Conservation (phyloP, 148 eudicot genomes). For the Vaccinium vitisidaea region DNA sequence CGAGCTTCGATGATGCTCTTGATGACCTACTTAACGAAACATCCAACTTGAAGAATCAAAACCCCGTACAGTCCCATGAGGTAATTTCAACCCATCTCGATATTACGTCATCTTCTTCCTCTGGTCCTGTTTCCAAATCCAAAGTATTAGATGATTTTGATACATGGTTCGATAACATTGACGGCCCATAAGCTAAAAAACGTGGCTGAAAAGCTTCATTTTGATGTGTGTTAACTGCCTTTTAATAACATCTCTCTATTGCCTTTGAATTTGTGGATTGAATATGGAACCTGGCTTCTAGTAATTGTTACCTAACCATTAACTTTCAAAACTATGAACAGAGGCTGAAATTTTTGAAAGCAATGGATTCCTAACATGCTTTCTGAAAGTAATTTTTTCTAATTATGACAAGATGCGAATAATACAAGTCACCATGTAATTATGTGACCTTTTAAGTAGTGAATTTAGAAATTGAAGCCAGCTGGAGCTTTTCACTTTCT, state of each 20-base stretch:
- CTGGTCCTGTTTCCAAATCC: slow-evolving; percentile 41
- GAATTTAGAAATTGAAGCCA: not conserved
- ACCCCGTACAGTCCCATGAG: slow-evolving; percentile 15
- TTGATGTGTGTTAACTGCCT: not conserved
- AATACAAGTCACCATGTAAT: not conserved
- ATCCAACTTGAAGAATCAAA: slow-evolving; percentile 22
- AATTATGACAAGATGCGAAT: not conserved
- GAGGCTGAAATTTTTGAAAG: not conserved
- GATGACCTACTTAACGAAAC: slow-evolving; percentile 68
- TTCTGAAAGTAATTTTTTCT: not conserved
- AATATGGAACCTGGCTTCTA: not conserved
- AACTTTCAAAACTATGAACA: not conserved
- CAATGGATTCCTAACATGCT: not conserved
- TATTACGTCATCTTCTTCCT: slow-evolving; percentile 24
- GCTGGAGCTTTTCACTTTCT: not conserved
- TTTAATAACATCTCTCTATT: not conserved
- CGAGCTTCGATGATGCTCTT: slow-evolving; percentile 35
- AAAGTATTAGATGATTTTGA: slow-evolving; percentile 76
- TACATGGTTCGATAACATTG: slow-evolving; percentile 74
- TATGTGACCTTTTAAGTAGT: not conserved
- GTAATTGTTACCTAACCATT: not conserved
- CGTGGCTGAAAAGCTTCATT: not conserved
- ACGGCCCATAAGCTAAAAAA: not conserved
- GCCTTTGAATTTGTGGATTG: not conserved
- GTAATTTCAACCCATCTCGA: slow-evolving; percentile 15